Base-by-base conservation (phyloP, 108 stramenopile species). In the Tribonema minus region DNA sequence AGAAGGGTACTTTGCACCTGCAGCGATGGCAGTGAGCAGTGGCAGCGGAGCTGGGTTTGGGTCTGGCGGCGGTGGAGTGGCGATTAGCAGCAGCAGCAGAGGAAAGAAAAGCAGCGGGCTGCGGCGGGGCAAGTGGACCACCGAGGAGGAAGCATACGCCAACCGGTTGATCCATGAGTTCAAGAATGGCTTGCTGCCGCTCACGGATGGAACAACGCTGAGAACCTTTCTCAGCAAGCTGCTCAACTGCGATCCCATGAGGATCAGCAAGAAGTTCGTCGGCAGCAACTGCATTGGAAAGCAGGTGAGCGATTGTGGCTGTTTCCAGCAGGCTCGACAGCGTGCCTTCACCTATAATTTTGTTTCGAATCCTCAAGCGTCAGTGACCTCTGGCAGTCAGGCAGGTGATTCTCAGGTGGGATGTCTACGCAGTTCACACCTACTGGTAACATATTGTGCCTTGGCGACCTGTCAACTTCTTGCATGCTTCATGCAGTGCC, bases 241-340 rank as follows among this genome's bases (percentile, higher is more conserved):
- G 31, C 41, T 87, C 29, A 86, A 87, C 64, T 87, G 86, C 41
- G 86, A 87, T 61, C 86, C 86, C 29, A 87, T 87, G 86, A 67
- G 86, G 35, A 87, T 87, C 23, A 82, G 80, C 27, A 87, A 87
- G 71, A 87, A 87, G 77, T 87, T 90, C 82, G 75, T 95, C 31
- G 96, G 96, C 9, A 82, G 83, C 61, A 95, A 97, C 60, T 95
- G 94, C 76, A 95, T 97, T 70, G 93, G 96, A 54, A 97, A 97
- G 66, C 93, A 93, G 85, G 92, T 68, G 0, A 7, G 64, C 36
- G 46, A 25, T 15, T 5, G 3, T 40, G n/a, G n/a, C n/a, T n/a
- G n/a, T n/a, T n/a, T n/a, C n/a, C n/a, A n/a, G n/a, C n/a, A n/a
- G n/a, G n/a, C n/a, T n/a, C n/a, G n/a, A n/a, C n/a, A n/a, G n/a